Conservation (phyloP, 805 yeast genomes). For the Wickerhamiella domercqiae region DNA sequence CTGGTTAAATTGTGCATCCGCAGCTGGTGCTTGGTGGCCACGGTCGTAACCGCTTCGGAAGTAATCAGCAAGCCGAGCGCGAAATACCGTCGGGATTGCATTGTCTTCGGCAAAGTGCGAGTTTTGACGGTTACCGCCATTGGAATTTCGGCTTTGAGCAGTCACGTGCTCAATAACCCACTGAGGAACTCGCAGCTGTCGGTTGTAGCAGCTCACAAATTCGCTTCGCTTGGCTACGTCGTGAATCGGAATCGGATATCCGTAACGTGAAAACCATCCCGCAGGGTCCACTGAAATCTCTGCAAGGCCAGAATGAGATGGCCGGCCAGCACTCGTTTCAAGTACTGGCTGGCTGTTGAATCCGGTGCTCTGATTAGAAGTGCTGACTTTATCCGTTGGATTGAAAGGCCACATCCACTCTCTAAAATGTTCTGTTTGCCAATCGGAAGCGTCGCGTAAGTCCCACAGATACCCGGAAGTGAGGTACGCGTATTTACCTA, state of each 20-base stretch:
- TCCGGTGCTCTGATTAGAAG: too few species aligned
- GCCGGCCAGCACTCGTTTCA: too few species aligned
- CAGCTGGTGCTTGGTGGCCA: constrained; percentile 97
- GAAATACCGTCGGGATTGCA: constrained; percentile 53
- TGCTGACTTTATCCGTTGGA: too few species aligned
- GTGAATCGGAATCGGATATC: constrained; percentile 90
- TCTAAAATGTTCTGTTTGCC: too few species aligned
- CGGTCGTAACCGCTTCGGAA: constrained; percentile 93
- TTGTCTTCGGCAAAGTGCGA: constrained; percentile 83
- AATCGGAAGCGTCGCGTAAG: too few species aligned
- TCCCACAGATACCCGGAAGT: too few species aligned
- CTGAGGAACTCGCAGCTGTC: constrained; percentile 68
- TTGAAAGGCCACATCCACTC: too few species aligned
- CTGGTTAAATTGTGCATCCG: constrained; percentile 85
- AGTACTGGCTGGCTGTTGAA: too few species aligned
- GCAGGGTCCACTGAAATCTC: constrained; percentile 41
- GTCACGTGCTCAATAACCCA: constrained; percentile 77
- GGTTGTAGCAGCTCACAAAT: constrained; percentile 73
- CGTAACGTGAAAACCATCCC: constrained; percentile 68
- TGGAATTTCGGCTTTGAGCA: constrained; percentile 34
- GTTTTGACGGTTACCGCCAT: constrained; percentile 51
- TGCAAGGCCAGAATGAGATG: not conserved
- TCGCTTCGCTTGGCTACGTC: constrained; percentile 62
- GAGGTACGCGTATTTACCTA: too few species aligned
- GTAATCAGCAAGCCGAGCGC: constrained; percentile 68